phyloP scores from a whole-genome alignment of 768 basidiomycete species.

The Floccularia luteovirens region DNA sequence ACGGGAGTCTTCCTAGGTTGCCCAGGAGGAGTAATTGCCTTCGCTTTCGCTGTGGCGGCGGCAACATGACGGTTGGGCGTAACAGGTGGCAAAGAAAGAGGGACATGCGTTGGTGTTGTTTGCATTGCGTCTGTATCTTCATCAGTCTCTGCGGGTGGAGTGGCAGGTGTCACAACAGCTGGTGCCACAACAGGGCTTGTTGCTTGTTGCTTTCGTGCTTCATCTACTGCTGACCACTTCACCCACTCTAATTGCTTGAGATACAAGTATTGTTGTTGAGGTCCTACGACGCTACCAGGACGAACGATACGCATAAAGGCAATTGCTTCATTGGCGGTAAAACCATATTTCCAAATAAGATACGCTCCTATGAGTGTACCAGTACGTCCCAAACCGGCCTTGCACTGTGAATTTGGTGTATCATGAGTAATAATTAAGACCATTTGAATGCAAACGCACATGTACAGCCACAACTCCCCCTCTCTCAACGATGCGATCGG shows the following conservation, averaged over 20 bases:
- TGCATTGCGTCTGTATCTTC: slow-evolving; percentile 46
- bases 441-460: slow-evolving; percentile 35
- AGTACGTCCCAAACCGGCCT: slow-evolving; percentile 94
- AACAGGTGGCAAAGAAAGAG: slow-evolving; percentile 53
- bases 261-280: slow-evolving; percentile 93
- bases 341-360: slow-evolving; percentile 97
- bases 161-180: slow-evolving; percentile 62
- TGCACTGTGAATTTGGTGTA: slow-evolving; percentile 52
- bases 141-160: slow-evolving; percentile 73
- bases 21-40: slow-evolving; percentile 67
- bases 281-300: slow-evolving; percentile 89
- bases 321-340: slow-evolving; percentile 92
- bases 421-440: slow-evolving; percentile 8
- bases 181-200: slow-evolving; percentile 26
- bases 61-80: slow-evolving; percentile 77
- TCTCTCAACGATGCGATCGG: slow-evolving; percentile 67
- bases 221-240: slow-evolving; percentile 88
- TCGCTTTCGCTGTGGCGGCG: slow-evolving; percentile 61
- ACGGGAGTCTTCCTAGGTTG: slow-evolving; percentile 87
- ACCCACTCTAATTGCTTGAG: slow-evolving; percentile 91
- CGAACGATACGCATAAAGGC: slow-evolving; percentile 98
- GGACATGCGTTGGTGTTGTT: slow-evolving; percentile 28
- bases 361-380: slow-evolving; percentile 97
- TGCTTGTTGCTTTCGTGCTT: slow-evolving; percentile 47
- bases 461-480: slow-evolving; percentile 87